Base-by-base conservation (phyloP, 2,329 filamentous ascomycete genomes). In the Phoma sp. region DNA sequence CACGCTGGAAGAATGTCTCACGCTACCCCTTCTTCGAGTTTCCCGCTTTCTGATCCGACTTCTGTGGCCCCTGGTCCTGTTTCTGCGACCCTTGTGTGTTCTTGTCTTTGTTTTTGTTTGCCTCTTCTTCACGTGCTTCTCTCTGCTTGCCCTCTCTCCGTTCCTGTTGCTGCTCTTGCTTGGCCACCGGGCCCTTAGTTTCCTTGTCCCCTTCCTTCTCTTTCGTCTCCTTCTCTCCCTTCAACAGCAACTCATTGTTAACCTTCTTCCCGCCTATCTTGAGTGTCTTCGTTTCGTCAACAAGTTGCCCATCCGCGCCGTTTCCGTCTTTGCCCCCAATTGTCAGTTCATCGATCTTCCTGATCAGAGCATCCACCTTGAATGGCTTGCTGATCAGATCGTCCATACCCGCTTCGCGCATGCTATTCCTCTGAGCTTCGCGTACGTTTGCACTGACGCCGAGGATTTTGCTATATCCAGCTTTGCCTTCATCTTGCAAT, bases 391-490 rank as follows among this genome's bases (percentile, higher is more conserved):
- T 72, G 20, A 71, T 76, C 14, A 76, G 64, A 17, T 73, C 71
- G 37, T 77, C 71, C 64, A 75, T 76, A 6, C 75, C 75, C 5
- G 75, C 72, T 2, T 69, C 65, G 6, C 68, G 53, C 64, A 74
- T 74, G 6, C 62, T 64, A 5, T 56, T 56, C 3, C 61, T 74
- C 53, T 77, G 74, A 11, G 59, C 67, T 18, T 72, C 65, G 4
- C 71, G 66, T 4, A 76, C 74, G 17, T 77, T 76, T 3, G 74
- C 75, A 2, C 71, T 75, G 0, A 77, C 74, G 3, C 75, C 75
- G 2, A 77, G 63, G 9, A 77, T 72, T 10, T 69, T 72, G 20
- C 71, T 68, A 18, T 63, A 64, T 5, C 71, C 67, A 12, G 69
- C 65, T 28, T 64, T 74, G 26, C 66, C 65, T 7, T 71, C 51